These are phyloP conservation scores for Neurospora sp. DNA, from an alignment of 495 filamentous ascomycete genomes.

Conservation along the genomic window DNA sequence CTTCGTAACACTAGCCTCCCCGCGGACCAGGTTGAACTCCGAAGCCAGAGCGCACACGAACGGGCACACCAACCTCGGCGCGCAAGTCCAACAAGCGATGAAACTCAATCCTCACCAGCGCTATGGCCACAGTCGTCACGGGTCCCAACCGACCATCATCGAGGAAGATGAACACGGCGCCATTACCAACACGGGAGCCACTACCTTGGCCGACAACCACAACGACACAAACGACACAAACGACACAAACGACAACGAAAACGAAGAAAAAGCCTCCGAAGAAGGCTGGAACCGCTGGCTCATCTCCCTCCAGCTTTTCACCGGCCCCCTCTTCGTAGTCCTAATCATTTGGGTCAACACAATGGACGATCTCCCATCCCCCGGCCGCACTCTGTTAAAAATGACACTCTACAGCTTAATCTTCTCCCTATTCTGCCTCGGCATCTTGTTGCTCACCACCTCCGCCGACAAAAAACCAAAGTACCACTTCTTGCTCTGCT, in stretches of 20 bases:
- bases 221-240: neutral
- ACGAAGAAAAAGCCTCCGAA: neutral
- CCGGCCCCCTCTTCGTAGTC: slow-evolving; percentile 74
- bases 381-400: slow-evolving; percentile 37
- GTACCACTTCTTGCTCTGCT: slow-evolving; percentile 68
- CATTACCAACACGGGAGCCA: neutral
- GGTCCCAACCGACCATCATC: neutral
- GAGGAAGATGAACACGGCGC: neutral
- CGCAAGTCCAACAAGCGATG: neutral
- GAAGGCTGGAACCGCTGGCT: slow-evolving; percentile 85
- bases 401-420: slow-evolving; percentile 61
- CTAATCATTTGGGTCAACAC: slow-evolving; percentile 67
- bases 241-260: neutral
- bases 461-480: slow-evolving; percentile 44
- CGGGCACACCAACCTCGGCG: neutral
- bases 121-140: neutral
- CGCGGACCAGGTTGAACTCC: neutral
- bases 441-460: slow-evolving; percentile 53
- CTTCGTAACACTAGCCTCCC: neutral
- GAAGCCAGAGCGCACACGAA: neutral
- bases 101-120: neutral
- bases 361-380: slow-evolving; percentile 36
- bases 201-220: neutral
- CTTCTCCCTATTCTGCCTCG: slow-evolving; percentile 55
- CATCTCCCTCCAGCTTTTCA: slow-evolving; percentile 71